Conservation (phyloP, 768 basidiomycete genomes). For the Tulasnella sp. region DNA sequence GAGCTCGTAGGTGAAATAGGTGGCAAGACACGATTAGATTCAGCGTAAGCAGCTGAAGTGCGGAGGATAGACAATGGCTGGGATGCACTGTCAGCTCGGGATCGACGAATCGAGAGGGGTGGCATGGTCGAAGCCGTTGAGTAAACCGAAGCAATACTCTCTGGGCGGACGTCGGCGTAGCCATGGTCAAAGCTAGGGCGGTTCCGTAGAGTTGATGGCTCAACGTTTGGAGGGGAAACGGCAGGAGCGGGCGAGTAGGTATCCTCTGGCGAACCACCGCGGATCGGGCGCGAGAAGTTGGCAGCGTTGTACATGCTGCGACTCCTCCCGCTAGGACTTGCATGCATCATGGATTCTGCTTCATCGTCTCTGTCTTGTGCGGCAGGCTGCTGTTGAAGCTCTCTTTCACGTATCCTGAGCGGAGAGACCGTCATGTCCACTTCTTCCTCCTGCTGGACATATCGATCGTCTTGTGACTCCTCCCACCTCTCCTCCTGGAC, state of each 20-base stretch:
- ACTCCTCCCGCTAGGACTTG: constrained; percentile 18
- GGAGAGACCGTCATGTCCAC: neutral
- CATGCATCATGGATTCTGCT: neutral
- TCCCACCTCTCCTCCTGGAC: neutral
- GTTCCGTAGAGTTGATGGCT: constrained; percentile 38
- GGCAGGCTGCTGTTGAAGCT: neutral
- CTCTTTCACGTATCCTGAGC: neutral
- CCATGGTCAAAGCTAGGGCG: neutral
- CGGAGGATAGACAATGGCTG: constrained; percentile 9
- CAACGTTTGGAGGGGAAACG: neutral
- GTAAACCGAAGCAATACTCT: constrained; percentile 56
- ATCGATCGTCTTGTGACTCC: neutral
- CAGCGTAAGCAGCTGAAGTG: neutral
- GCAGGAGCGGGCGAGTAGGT: neutral
- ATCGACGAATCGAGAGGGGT: neutral
- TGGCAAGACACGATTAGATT: neutral
- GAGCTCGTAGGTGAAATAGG: neutral
- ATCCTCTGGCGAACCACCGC: constrained; percentile 29
- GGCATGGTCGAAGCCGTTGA: constrained; percentile 32
- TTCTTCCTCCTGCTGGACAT: neutral
- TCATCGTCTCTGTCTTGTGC: neutral
- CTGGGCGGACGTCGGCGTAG: neutral
- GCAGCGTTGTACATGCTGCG: constrained; percentile 32
- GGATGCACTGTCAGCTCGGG: neutral
- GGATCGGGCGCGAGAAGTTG: constrained; percentile 65